Percentiles rank a stretch among this genome's conserved stretches.
phyloP scores from a whole-genome alignment of 495 filamentous ascomycete species.

The Pyrenula massariospora region DNA sequence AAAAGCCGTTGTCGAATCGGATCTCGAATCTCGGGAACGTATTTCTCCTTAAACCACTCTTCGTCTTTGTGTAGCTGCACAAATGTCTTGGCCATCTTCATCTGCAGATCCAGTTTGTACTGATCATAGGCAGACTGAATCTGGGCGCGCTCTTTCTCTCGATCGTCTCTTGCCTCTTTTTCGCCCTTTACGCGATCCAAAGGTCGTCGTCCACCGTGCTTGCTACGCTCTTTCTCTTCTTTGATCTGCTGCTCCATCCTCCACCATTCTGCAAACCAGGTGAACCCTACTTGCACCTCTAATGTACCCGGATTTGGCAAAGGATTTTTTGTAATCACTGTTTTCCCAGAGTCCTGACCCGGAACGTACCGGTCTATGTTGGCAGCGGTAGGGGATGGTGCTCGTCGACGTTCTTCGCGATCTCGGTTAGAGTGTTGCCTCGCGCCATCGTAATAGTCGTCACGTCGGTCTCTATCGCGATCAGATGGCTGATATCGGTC shows the following conservation, averaged over 20 bases:
- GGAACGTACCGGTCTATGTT: constrained; percentile 96
- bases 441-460: constrained; percentile 33
- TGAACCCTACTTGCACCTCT: constrained; percentile 91
- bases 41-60: constrained; percentile 97
- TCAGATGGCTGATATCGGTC: constrained; percentile 61
- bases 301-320: constrained; percentile 72
- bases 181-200: constrained; percentile 61
- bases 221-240: constrained; percentile 71
- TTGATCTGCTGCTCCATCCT: constrained; percentile 71
- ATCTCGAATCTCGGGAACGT: constrained; percentile 69
- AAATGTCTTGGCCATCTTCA: constrained; percentile 79
- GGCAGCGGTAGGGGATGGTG: constrained; percentile 46
- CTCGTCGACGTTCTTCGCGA: constrained; percentile 55
- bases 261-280: constrained; percentile 97
- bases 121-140: constrained; percentile 87
- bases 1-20: constrained; percentile 55
- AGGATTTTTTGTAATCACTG: constrained; percentile 55
- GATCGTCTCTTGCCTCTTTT: constrained; percentile 71
- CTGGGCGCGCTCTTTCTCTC: constrained; percentile 74
- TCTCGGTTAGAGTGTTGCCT: constrained; percentile 63
- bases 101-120: constrained; percentile 89
- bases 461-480: constrained; percentile 42
- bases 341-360: constrained; percentile 54
- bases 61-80: constrained; percentile 84
- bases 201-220: constrained; percentile 61